Conservation (phyloP, 2,329 filamentous ascomycete species). For the Madurella mycetomatis region DNA sequence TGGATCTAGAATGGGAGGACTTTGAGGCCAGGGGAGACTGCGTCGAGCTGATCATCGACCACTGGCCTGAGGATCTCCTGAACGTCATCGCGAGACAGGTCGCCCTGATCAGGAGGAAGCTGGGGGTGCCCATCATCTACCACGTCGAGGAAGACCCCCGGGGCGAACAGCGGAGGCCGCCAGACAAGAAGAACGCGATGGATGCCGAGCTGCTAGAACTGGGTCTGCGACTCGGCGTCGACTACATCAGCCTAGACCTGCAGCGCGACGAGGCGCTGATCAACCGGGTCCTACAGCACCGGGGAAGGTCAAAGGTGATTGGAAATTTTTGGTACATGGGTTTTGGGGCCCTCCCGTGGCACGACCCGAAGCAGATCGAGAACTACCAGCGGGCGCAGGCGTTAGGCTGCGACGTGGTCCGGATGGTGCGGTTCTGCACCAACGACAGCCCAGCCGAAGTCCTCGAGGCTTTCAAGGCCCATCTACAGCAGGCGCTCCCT, state of each 20-base stretch:
- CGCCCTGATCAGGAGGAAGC: constrained; percentile 51
- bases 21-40: constrained; percentile 57
- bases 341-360: constrained; percentile 50
- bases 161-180: constrained; percentile 36
- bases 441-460: constrained; percentile 50
- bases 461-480: constrained; percentile 48
- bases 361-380: constrained; percentile 46
- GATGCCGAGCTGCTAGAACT: constrained; percentile 59
- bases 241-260: constrained; percentile 61
- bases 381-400: constrained; percentile 51
- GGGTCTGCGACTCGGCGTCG: constrained; percentile 61
- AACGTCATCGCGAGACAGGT: constrained; percentile 52
- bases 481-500: constrained; percentile 39
- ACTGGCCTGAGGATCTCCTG: constrained; percentile 47
- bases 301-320: constrained; percentile 57
- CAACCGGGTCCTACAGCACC: constrained; percentile 44
- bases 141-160: constrained; percentile 50
- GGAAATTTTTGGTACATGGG: constrained; percentile 50
- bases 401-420: constrained; percentile 58
- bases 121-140: constrained; percentile 54
- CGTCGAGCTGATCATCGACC: constrained; percentile 57
- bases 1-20: constrained; percentile 46
- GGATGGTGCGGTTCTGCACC: constrained; percentile 54
- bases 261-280: constrained; percentile 49
- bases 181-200: constrained; percentile 36